Evolutionary conservation across 768 basidiomycete genomes (phyloP).

Genomic region (Mycena rosella): DNA sequence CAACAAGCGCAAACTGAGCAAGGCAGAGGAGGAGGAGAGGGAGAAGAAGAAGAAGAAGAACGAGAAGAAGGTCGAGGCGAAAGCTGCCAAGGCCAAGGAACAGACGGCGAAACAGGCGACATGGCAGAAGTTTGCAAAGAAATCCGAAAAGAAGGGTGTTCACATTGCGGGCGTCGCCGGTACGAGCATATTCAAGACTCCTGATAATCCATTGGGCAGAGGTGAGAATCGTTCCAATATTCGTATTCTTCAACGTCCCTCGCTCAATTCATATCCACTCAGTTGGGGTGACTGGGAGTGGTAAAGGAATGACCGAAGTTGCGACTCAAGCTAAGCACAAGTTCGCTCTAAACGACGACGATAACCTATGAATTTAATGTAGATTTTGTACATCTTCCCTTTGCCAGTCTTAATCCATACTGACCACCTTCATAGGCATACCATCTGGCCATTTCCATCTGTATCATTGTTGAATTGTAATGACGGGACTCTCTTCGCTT

Average conservation of each 20-base stretch:
- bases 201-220: slow-evolving; percentile 89
- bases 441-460: slow-evolving; percentile 30
- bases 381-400: slow-evolving; percentile 14
- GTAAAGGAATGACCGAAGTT: slow-evolving; percentile 89
- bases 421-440: slow-evolving; percentile 4
- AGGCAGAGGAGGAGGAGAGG: slow-evolving; percentile 88
- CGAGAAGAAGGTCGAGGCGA: slow-evolving; percentile 90
- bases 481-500: slow-evolving; percentile 28
- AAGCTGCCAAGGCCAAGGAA: slow-evolving; percentile 90
- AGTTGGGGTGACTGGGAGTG: slow-evolving; percentile 95
- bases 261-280: slow-evolving; percentile 35
- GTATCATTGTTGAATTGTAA: slow-evolving; percentile 36
- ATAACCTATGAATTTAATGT: slow-evolving; percentile 46
- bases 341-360: slow-evolving; percentile 67
- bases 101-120: slow-evolving; percentile 85
- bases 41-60: slow-evolving; percentile 95
- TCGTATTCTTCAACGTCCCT: slow-evolving; percentile 19
- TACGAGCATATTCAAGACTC: slow-evolving; percentile 95
- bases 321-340: slow-evolving; percentile 81
- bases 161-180: slow-evolving; percentile 91
- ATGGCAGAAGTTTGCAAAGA: slow-evolving; percentile 97
- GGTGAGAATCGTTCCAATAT: slow-evolving; percentile 62
- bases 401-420: neutral
- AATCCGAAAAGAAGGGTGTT: slow-evolving; percentile 92
- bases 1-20: slow-evolving; percentile 83